Base-by-base conservation (phyloP, 176 grass and related monocot species). In the Luzula sylvatica region DNA sequence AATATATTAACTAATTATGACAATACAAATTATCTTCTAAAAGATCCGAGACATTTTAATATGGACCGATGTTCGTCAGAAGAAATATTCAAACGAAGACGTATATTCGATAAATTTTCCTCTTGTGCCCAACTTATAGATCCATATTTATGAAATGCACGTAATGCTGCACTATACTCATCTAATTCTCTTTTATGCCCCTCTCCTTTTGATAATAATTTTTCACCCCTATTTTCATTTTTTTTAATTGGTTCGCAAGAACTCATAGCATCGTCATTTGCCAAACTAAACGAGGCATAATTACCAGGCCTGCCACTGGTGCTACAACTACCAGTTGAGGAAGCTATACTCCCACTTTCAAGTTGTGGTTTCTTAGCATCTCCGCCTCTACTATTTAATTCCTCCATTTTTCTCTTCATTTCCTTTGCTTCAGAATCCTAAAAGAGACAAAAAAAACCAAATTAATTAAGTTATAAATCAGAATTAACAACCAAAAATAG, bases 91-190 rank as follows among this genome's bases (percentile, higher is more conserved):
- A 95, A 78, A 0, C 38, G 59, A 54, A 61, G 35, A 13, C 88
- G 88, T 7, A 95, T 65, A 52, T 88, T 48, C 5, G 52, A 69
- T 42, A 95, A 70, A 46, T 87, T 45, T 7, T 54, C 83, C 49
- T 62, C 70, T 70, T 81, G 74, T 68, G 71, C 61, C 88, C 83
- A 95, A 26, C 55, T 84, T 12, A 95, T 42, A 45, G 46, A 30
- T 3, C 83, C 79, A 9, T 62, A 65, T 3, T 75, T 76, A 60
- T 84, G 63, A 42, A 95, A 80, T 32, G 69, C 83, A 70, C 42
- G 55, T 65, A 77, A 72, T 11, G 75, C 72, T 14, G 52, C 20
- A 3, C 8, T 19, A 57, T 95, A 95, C 4, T 79, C 83, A 46
- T 84, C 50, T 65, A 88, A 48, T 54, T 80, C 73, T 49, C 81